These are phyloP conservation scores for Populus tomentosa DNA, from an alignment of 441 rosid genomes.

Conservation along the genomic window DNA sequence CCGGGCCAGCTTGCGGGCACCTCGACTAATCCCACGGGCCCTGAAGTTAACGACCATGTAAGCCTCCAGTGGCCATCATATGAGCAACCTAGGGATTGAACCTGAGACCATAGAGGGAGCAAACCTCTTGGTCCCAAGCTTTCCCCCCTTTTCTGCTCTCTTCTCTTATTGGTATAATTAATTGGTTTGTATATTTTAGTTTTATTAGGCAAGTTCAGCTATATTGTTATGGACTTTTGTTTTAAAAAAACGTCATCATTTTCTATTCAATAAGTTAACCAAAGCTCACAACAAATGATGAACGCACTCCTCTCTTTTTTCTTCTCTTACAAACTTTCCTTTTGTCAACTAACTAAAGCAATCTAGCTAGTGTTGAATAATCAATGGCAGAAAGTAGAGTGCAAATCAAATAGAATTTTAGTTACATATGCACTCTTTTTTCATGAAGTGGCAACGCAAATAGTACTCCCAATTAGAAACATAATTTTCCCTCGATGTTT, in stretches of 20 bases:
- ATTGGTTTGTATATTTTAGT: slow-evolving; percentile 14
- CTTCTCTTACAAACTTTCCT: not conserved
- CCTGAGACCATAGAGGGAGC: no score
- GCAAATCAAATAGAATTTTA: not conserved
- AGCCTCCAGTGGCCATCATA: no score
- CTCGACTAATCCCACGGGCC: no score
- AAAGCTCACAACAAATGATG: not conserved
- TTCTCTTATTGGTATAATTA: not conserved
- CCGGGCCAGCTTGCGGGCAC: no score
- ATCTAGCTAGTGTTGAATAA: not conserved
- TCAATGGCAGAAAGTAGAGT: not conserved
- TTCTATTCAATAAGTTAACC: slow-evolving; percentile 3
- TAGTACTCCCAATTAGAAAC: not conserved
- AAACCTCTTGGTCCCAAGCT: no score
- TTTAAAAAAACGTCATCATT: slow-evolving; percentile 4
- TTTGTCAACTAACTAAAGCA: not conserved
- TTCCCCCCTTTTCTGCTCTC: not conserved
- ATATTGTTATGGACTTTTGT: slow-evolving; percentile 2
- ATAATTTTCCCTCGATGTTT: no score
- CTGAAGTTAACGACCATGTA: no score
- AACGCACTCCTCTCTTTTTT: slow-evolving; percentile 3
- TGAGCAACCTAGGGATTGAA: no score
- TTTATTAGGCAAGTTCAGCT: not conserved
- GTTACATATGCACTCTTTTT: not conserved
- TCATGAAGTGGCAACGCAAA: not conserved